Conservation (phyloP, 1,139 yeast genomes). For the Scheffersomyces insectosa region DNA sequence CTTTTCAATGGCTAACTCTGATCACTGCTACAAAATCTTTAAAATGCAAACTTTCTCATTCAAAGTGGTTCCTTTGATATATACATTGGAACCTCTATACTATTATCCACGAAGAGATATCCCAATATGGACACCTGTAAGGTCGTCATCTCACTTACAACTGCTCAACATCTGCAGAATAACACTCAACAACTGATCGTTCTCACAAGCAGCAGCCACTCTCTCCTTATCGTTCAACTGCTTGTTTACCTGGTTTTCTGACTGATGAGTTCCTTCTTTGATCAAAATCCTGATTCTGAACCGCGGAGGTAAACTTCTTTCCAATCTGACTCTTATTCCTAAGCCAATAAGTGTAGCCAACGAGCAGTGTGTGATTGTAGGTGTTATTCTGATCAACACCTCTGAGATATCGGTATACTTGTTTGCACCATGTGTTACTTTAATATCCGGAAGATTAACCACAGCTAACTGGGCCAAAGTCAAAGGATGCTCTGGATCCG, state of each 20-base stretch:
- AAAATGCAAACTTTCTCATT: too few relatives aligned
- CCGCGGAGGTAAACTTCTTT: constrained; percentile 83
- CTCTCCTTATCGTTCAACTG: constrained; percentile 97
- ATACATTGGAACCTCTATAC: too few relatives aligned
- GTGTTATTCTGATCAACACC: constrained; percentile 83
- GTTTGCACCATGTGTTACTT: constrained; percentile 56
- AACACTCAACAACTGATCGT: constrained; percentile 84
- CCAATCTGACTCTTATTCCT: constrained; percentile 89
- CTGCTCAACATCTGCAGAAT: constrained; percentile 90
- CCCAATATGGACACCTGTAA: too few relatives aligned
- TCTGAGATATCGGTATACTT: constrained; percentile 61
- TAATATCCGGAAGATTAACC: constrained; percentile 80
- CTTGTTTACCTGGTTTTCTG: constrained; percentile 93
- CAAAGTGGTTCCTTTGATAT: too few relatives aligned
- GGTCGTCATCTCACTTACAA: constrained; percentile 43
- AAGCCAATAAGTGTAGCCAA: constrained; percentile 94
- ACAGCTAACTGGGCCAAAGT: constrained; percentile 94
- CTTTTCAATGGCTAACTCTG: too few relatives aligned
- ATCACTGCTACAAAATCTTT: too few relatives aligned
- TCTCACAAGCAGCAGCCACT: constrained; percentile 98
- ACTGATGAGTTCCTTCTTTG: constrained; percentile 92
- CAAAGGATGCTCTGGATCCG: constrained; percentile 98
- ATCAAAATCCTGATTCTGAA: constrained; percentile 78
- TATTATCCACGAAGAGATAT: too few relatives aligned
- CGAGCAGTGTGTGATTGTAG: constrained; percentile 97